Evolutionary conservation across 768 basidiomycete species (phyloP).

Genomic region (Sporobolomyces pararoseus): DNA sequence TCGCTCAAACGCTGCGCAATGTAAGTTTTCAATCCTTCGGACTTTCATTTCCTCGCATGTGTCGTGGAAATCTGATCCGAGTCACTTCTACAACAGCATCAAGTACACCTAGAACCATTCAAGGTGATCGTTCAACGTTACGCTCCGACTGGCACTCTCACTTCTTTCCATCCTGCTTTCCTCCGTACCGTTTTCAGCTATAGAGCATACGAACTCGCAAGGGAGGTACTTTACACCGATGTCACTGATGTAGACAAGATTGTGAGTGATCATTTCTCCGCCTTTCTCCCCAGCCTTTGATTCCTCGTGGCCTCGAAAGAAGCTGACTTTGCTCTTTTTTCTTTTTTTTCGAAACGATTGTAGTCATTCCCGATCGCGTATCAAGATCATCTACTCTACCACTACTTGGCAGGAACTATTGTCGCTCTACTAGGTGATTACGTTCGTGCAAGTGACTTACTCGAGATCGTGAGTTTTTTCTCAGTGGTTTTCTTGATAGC

Average conservation of each 20-base stretch:
- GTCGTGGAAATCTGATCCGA: no score
- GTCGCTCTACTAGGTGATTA: constrained; percentile 64
- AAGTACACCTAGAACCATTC: constrained; percentile 60
- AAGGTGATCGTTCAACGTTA: constrained; percentile 63
- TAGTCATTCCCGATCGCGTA: constrained; percentile 60
- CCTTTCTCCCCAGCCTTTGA: no score
- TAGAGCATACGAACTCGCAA: constrained; percentile 57
- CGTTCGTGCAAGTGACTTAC: constrained; percentile 67
- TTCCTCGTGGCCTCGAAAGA: background rate
- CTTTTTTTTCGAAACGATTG: background rate
- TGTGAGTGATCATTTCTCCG: constrained; percentile 11
- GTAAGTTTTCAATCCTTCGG: background rate
- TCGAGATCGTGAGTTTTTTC: constrained; percentile 68
- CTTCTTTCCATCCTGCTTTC: constrained; percentile 67
- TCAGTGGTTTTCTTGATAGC: background rate
- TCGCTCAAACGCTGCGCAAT: background rate
- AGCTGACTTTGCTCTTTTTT: no score
- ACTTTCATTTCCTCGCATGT: background rate
- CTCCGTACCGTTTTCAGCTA: constrained; percentile 60
- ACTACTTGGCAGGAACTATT: constrained; percentile 74
- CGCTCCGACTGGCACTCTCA: constrained; percentile 58
- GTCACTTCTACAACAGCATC: constrained; percentile 19
- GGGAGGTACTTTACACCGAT: constrained; percentile 62
- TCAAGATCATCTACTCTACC: constrained; percentile 76
- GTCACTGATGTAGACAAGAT: constrained; percentile 62